Conservation (phyloP, 495 filamentous ascomycete species). For the Baudoinia panamericana region DNA sequence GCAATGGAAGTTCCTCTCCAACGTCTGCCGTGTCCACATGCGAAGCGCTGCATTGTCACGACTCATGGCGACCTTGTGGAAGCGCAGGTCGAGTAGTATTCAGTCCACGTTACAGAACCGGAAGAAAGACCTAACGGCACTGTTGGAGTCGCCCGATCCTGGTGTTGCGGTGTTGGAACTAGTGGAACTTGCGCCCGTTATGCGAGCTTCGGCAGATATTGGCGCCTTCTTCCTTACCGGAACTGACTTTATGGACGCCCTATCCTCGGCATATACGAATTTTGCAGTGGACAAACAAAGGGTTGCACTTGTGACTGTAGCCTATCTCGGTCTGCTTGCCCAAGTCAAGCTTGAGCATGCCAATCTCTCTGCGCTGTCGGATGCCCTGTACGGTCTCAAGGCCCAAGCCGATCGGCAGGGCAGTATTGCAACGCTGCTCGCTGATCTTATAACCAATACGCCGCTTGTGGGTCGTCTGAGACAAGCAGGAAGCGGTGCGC, state of each 20-base stretch:
- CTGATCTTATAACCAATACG: conserved; percentile 51
- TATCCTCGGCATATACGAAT: conserved; percentile 50
- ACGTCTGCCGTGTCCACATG: conserved; percentile 43
- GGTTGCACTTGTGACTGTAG: conserved; percentile 42
- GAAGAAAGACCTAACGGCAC: conserved; percentile 36
- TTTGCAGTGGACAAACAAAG: conserved; percentile 18
- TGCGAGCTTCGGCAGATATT: conserved; percentile 34
- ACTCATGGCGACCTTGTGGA: conserved; percentile 35
- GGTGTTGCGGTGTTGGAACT: not conserved
- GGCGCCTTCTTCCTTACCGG: conserved; percentile 61
- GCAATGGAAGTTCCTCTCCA: conserved; percentile 44
- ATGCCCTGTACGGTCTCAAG: conserved; percentile 73
- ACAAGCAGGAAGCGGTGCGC: conserved; percentile 23
- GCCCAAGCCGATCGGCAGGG: conserved; percentile 38
- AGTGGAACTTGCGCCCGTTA: not conserved
- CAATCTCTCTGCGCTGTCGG: conserved; percentile 58
- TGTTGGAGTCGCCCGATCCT: conserved; percentile 36
- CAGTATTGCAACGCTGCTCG: conserved; percentile 42
- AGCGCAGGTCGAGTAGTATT: conserved; percentile 30
- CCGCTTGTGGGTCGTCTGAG: conserved; percentile 33
- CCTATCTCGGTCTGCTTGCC: conserved; percentile 58
- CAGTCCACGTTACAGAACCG: conserved; percentile 35
- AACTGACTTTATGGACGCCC: conserved; percentile 70
- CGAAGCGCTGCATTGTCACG: conserved; percentile 36
- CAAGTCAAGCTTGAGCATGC: conserved; percentile 50